These are phyloP conservation scores for Solanum pinnatisectum DNA, from an alignment of 257 asterid species.

Conservation along the genomic window DNA sequence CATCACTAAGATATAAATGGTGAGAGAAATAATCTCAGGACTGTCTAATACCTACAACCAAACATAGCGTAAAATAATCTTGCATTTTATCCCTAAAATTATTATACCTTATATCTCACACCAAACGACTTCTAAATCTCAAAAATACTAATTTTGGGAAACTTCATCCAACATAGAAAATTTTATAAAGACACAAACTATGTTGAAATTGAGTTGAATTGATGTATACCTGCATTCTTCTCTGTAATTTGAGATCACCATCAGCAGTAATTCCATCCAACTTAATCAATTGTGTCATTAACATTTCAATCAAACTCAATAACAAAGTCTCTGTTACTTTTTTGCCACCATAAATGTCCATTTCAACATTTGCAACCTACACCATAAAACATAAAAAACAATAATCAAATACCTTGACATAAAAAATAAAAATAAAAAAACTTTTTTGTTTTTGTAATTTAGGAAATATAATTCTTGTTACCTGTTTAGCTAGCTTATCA, in stretches of 20 bases:
- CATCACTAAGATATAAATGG: too few relatives aligned
- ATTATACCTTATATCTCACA: too few relatives aligned
- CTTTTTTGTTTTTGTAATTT: neutral
- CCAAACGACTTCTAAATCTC: neutral
- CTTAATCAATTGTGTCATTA: constrained; percentile 80
- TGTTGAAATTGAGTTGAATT: neutral
- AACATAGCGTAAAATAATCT: too few relatives aligned
- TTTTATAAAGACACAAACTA: neutral
- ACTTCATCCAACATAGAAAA: neutral
- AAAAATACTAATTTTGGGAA: neutral
- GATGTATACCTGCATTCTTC: constrained; percentile 74
- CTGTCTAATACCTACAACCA: too few relatives aligned
- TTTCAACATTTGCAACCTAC: constrained; percentile 65
- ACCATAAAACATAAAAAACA: neutral
- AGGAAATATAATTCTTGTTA: neutral
- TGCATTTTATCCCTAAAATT: too few relatives aligned
- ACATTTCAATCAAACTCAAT: constrained; percentile 53
- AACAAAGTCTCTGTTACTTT: constrained; percentile 57
- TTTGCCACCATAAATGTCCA: constrained; percentile 65
- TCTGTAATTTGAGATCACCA: constrained; percentile 79
- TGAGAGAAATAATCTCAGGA: too few relatives aligned
- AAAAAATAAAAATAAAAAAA: neutral
- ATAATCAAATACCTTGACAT: neutral
- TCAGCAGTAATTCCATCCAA: constrained; percentile 80
- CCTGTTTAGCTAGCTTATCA: constrained; percentile 77